Evolutionary conservation across 164 flowering plant genomes (phyloP).

Genomic region (Taxillus chinensis): DNA sequence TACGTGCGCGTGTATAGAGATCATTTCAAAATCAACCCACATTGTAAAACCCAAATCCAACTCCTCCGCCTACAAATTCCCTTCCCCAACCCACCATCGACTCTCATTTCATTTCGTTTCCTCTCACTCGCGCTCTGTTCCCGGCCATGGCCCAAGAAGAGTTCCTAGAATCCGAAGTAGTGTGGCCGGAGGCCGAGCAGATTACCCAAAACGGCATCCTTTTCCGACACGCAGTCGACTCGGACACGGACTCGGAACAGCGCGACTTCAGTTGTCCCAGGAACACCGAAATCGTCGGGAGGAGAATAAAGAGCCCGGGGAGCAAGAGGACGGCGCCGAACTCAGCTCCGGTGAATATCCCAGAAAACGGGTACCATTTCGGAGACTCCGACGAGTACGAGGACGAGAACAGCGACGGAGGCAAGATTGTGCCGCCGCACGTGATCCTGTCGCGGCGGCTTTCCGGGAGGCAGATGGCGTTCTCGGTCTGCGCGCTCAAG

Average conservation of each 20-base stretch:
- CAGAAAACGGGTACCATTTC: slow-evolving; percentile 8
- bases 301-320: background rate
- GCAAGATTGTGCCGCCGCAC: slow-evolving; percentile 48
- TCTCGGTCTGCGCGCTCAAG: slow-evolving; percentile 46
- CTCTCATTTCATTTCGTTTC: background rate
- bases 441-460: slow-evolving; percentile 34
- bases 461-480: slow-evolving; percentile 33
- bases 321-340: slow-evolving; percentile 3
- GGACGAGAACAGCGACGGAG: slow-evolving; percentile 21
- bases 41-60: background rate
- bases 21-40: too few relatives aligned
- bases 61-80: slow-evolving; percentile 9
- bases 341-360: slow-evolving; percentile 27
- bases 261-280: background rate
- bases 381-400: slow-evolving; percentile 14
- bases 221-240: background rate
- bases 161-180: slow-evolving; percentile 30
- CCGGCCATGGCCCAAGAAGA: slow-evolving; percentile 22
- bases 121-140: background rate
- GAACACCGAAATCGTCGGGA: background rate
- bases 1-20: too few relatives aligned
- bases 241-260: background rate
- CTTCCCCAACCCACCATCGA: background rate
- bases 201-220: background rate
- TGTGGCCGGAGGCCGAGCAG: slow-evolving; percentile 15